Evolutionary conservation across 306 rosid species (phyloP), one percentile per base, ranked within the genome.

Genomic region (Delonix regia): DNA sequence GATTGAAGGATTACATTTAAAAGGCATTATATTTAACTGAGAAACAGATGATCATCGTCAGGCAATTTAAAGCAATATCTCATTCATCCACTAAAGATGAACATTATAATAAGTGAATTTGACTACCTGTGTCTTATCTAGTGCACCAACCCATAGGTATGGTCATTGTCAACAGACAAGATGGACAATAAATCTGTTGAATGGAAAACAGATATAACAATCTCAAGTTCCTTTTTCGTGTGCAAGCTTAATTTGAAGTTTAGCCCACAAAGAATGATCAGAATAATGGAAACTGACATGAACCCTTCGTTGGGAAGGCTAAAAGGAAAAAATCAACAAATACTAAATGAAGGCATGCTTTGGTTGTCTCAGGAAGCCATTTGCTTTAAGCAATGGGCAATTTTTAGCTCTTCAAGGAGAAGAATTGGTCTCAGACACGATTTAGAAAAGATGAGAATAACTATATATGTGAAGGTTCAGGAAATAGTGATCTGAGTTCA

Each of bases 401-500:
- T 3, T 4, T 57, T 25, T 25, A 24, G 64, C 14, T 5, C 64
- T 4, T 57, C 64, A 25, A 9, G 27, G 16, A 38, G 1, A 38
- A 38, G 44, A 33, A 2, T 33, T 57, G 64, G 64, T 33, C 63
- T 56, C 24, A 1, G 34, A 25, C 34, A 57, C 0, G 12, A 57
- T 25, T 3, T 36, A 57, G 64, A 25, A 25, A 15, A 25, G 25
- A 10, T 33, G 24, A 57, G 33, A 15, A 24, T 18, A 24, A 25
- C 1, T 25, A 57, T 57, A 25, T 25, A 24, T 16, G 1, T 24
- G 62, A 56, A 33, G 62, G 47, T 74, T 72, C 39, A 30, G 22
- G 22, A 51, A 66, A 57, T 30, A 71, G 63, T 34, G 59, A 55
- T 71, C 6, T 38, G 12, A 61, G 22, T 64, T 78, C 73, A 39